Conservation (phyloP, 768 basidiomycete species). For the Termitomyces sp. region DNA sequence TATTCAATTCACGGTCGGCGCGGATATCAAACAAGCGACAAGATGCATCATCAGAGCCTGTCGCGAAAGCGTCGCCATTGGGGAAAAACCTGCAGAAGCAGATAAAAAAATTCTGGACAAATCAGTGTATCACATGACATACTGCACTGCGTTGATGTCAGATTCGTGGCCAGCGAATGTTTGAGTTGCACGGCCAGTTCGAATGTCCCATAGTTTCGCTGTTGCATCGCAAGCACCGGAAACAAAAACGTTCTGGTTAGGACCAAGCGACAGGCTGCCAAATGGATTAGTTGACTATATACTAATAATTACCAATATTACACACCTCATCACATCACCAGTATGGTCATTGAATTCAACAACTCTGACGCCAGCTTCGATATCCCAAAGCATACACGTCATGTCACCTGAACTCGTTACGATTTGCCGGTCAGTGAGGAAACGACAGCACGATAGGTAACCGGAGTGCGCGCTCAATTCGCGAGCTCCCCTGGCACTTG, state of each 20-base stretch:
- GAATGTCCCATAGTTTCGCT: constrained; percentile 98
- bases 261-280: constrained; percentile 83
- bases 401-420: constrained; percentile 98
- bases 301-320: constrained; percentile 2
- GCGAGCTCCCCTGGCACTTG: constrained; percentile 80
- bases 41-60: constrained; percentile 97
- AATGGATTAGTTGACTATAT: constrained; percentile 11
- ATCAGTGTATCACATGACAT: constrained; percentile 27
- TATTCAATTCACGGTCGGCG: constrained; percentile 94
- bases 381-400: constrained; percentile 99
- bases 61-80: constrained; percentile 98
- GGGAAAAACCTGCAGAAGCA: constrained; percentile 85
- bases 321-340: constrained; percentile 98
- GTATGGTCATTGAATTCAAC: constrained; percentile 99
- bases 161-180: constrained; percentile 98
- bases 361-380: constrained; percentile 95
- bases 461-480: constrained; percentile 97
- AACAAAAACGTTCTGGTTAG: constrained; percentile 93
- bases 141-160: constrained; percentile 99
- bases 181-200: constrained; percentile 95
- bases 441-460: constrained; percentile 96
- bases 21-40: constrained; percentile 98
- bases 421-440: constrained; percentile 98
- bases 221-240: constrained; percentile 98
- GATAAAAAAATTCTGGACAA: constrained; percentile 4